phyloP scores from a whole-genome alignment of 2,329 filamentous ascomycete species.

The Aspergillus floridensis region DNA sequence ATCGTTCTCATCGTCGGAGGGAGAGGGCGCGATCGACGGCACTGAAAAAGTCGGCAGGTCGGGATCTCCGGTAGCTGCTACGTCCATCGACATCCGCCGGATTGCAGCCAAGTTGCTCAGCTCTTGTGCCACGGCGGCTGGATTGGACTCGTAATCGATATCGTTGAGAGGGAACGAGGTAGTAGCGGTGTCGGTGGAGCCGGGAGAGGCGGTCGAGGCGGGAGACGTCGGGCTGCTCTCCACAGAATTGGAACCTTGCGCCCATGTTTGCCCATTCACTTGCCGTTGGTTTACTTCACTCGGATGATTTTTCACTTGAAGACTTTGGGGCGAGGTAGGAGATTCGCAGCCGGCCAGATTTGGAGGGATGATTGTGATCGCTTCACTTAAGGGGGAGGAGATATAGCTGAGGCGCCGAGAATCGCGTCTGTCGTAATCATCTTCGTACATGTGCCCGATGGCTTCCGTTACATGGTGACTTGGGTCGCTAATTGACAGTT shows the following conservation, averaged over 20 bases:
- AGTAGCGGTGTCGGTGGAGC: constrained; percentile 58
- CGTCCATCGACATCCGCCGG: constrained; percentile 91
- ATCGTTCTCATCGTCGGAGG: constrained; percentile 72
- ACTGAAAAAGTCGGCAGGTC: constrained; percentile 47
- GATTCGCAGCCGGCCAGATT: constrained; percentile 28
- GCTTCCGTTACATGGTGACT: constrained; percentile 93
- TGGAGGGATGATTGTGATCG: constrained; percentile 41
- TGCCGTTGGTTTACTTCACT: constrained; percentile 29
- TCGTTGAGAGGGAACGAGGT: constrained; percentile 73
- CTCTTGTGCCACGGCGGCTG: constrained; percentile 86
- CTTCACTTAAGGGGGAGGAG: constrained; percentile 47
- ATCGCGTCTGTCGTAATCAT: constrained; percentile 61
- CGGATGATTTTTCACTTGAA: constrained; percentile 34
- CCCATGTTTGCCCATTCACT: constrained; percentile 34
- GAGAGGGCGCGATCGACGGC: constrained; percentile 43
- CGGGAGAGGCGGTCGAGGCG: constrained; percentile 54
- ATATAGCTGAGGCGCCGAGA: constrained; percentile 75
- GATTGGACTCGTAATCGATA: constrained; percentile 84
- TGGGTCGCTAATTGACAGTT: constrained; percentile 76
- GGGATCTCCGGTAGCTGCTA: constrained; percentile 62
- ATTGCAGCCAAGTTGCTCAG: constrained; percentile 88
- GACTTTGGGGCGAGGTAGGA: constrained; percentile 26
- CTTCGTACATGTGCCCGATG: constrained; percentile 86
- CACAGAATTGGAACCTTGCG: constrained; percentile 35
- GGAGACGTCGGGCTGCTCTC: constrained; percentile 52